Evolutionary conservation across 805 yeast genomes (phyloP).

Genomic region (Candida wancherniae): DNA sequence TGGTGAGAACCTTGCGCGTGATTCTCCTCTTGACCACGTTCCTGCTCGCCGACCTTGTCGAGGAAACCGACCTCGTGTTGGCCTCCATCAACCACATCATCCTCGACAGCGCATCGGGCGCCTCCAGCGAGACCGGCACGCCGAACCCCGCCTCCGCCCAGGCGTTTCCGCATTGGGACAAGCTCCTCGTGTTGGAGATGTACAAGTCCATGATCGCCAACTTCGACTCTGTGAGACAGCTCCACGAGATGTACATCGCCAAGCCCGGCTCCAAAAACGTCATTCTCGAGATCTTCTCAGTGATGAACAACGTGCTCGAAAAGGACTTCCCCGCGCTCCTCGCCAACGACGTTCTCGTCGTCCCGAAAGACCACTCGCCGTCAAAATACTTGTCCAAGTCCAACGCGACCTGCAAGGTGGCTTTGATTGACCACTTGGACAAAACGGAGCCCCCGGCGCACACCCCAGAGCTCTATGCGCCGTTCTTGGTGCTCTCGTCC

Average conservation of each 20-base stretch:
- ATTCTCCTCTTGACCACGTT: constrained; percentile 53
- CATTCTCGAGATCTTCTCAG: constrained; percentile 47
- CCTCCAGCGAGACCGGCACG: constrained; percentile 17
- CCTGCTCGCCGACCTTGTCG: constrained; percentile 56
- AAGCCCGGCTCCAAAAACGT: constrained; percentile 54
- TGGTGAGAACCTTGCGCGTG: constrained; percentile 72
- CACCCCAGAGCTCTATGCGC: constrained; percentile 53
- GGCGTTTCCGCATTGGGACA: constrained; percentile 53
- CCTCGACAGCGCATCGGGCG: constrained; percentile 49
- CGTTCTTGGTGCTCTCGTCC: constrained; percentile 52
- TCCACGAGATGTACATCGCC: constrained; percentile 61
- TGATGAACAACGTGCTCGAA: constrained; percentile 25
- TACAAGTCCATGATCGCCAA: constrained; percentile 58
- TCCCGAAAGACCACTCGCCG: constrained; percentile 14
- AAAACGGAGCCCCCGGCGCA: constrained; percentile 70
- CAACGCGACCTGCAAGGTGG: constrained; percentile 45
- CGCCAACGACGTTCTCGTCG: constrained; percentile 19
- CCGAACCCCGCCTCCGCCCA: neutral
- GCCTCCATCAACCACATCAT: constrained; percentile 70
- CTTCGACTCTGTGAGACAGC: constrained; percentile 42
- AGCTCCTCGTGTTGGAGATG: constrained; percentile 67
- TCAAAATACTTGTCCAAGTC: constrained; percentile 33
- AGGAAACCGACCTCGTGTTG: constrained; percentile 78
- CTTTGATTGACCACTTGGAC: constrained; percentile 73
- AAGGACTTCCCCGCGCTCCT: constrained; percentile 20